A percentile compares a stretch with the other conserved stretches of the same genome.
Evolutionary conservation across 768 basidiomycete genomes (phyloP).

Genomic region (Chiua virens): DNA sequence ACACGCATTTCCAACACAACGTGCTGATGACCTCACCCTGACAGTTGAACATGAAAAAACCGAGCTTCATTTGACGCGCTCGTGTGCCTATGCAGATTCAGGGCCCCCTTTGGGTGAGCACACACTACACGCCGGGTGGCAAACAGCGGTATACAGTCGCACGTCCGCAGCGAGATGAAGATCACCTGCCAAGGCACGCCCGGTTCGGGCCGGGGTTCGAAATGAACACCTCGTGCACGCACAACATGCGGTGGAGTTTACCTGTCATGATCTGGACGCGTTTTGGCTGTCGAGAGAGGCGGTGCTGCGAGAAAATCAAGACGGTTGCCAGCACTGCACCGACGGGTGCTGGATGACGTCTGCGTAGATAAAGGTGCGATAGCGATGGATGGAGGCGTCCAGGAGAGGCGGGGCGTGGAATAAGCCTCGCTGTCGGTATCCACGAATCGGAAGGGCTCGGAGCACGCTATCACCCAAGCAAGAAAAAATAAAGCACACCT

Average conservation of each 20-base stretch:
- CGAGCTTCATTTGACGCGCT: too few species aligned
- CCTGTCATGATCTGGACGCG: neutral
- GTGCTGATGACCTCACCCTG: too few species aligned
- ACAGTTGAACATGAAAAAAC: too few species aligned
- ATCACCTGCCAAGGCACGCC: constrained; percentile 12
- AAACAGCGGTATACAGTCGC: too few species aligned
- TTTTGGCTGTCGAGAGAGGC: constrained; percentile 1
- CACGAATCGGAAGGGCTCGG: neutral
- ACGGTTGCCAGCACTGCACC: neutral
- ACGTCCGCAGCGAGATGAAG: neutral
- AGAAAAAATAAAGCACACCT: constrained; percentile 1
- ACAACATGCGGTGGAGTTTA: constrained; percentile 14
- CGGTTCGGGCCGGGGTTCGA: constrained; percentile 15
- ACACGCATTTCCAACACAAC: too few species aligned
- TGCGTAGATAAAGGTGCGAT: constrained; percentile 15
- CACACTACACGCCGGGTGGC: too few species aligned
- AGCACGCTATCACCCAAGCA: neutral
- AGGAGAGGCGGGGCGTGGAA: too few species aligned
- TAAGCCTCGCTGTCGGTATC: neutral
- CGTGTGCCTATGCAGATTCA: too few species aligned
- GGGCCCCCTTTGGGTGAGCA: too few species aligned
- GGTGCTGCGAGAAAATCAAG: constrained; percentile 18
- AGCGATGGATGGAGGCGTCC: neutral
- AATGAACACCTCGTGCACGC: constrained; percentile 21
- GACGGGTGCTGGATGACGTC: constrained; percentile 15